These are phyloP conservation scores for Abrus pulchellus DNA, from an alignment of 306 rosid species.

Conservation along the genomic window DNA sequence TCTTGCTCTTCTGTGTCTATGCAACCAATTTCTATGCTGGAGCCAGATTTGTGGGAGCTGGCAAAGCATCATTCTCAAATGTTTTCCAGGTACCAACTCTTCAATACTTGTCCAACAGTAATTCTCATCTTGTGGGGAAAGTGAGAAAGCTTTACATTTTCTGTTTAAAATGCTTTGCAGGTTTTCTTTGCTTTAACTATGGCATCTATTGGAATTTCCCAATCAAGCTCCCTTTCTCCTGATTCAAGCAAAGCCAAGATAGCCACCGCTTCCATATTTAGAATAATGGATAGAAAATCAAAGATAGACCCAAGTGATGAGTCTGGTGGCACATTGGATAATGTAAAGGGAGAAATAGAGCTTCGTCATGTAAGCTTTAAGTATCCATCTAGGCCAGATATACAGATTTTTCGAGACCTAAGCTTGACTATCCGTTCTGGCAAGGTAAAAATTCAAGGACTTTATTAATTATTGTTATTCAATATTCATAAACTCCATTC, in stretches of 20 bases:
- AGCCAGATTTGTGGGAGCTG: slow-evolving; percentile 62
- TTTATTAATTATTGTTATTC: not conserved
- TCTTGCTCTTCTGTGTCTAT: slow-evolving; percentile 63
- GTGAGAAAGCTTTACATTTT: not conserved
- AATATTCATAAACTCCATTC: slow-evolving; percentile 1
- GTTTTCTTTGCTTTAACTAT: slow-evolving; percentile 81
- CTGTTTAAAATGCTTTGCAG: slow-evolving; percentile 50
- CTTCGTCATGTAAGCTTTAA: slow-evolving; percentile 72
- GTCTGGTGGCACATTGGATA: slow-evolving; percentile 62
- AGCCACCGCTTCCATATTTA: slow-evolving; percentile 74
- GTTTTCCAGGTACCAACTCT: slow-evolving; percentile 63
- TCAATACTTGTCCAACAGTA: not conserved
- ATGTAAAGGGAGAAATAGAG: slow-evolving; percentile 67
- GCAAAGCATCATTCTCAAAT: slow-evolving; percentile 60
- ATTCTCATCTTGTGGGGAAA: not conserved
- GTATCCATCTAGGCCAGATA: slow-evolving; percentile 80
- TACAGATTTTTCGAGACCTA: slow-evolving; percentile 72
- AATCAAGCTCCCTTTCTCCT: slow-evolving; percentile 65
- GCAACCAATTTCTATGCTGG: slow-evolving; percentile 79
- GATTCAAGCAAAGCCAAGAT: slow-evolving; percentile 72
- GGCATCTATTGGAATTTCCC: slow-evolving; percentile 75
- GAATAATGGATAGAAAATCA: slow-evolving; percentile 65
- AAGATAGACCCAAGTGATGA: slow-evolving; percentile 71
- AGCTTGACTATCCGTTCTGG: slow-evolving; percentile 69
- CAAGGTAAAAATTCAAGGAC: slow-evolving; percentile 54